A percentile compares a stretch with the other conserved stretches of the same genome.
phyloP scores from a whole-genome alignment of 805 yeast genomes.

The Metschnikowia chrysomelidarum region DNA sequence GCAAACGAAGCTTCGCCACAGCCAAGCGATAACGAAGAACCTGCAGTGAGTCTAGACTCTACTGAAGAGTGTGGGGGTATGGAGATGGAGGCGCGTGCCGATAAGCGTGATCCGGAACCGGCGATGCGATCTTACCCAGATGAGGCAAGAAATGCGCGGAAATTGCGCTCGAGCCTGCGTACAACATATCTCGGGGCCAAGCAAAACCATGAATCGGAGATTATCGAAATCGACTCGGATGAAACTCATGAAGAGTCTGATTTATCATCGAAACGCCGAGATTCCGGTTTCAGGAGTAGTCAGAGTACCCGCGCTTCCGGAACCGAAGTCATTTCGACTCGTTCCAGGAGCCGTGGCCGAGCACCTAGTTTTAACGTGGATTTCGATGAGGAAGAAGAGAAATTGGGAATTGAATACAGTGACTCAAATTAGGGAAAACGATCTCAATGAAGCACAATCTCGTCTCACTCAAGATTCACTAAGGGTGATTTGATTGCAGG shows the following conservation, averaged over 20 bases:
- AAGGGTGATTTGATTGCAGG: no score
- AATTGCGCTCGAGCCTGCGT: constrained; percentile 4
- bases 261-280: no score
- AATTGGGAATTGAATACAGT: constrained; percentile 22
- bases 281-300: no score
- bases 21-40: no score
- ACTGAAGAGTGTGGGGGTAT: background rate
- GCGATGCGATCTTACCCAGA: constrained; percentile 1
- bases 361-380: no score
- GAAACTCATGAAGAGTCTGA: background rate
- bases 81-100: background rate
- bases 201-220: background rate
- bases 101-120: no score
- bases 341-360: no score
- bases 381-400: constrained; percentile 16
- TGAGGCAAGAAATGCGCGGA: constrained; percentile 4
- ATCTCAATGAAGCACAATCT: no score
- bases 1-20: no score
- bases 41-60: background rate
- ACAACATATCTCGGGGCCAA: background rate
- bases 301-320: no score
- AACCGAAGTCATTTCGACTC: no score
- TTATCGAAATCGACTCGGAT: constrained; percentile 3
- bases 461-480: no score
- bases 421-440: constrained; percentile 15